These are phyloP conservation scores for Lichtheimia ornata DNA, from an alignment of 371 early-diverging fungal species.

Conservation along the genomic window DNA sequence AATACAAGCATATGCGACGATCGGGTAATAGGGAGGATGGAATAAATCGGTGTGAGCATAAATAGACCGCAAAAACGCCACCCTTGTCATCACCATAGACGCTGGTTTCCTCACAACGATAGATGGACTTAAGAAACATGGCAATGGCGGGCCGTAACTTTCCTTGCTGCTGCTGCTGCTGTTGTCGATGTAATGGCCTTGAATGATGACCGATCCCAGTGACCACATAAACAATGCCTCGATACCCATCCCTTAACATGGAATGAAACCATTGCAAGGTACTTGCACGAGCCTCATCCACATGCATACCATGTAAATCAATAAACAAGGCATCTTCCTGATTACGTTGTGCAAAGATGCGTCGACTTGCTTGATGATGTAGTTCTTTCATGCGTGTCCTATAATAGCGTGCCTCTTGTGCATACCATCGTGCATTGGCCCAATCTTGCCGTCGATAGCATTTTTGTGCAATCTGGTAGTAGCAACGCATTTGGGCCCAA, in stretches of 20 bases:
- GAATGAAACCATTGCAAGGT: slow-evolving; percentile 43
- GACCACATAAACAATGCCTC: slow-evolving; percentile 21
- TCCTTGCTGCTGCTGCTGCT: neutral
- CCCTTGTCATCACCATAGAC: slow-evolving; percentile 40
- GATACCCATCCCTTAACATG: slow-evolving; percentile 15
- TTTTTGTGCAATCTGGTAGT: slow-evolving; percentile 52
- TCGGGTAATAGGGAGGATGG: neutral
- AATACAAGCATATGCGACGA: slow-evolving; percentile 1
- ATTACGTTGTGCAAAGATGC: slow-evolving; percentile 54
- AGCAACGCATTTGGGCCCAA: slow-evolving; percentile 52
- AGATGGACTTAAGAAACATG: slow-evolving; percentile 23
- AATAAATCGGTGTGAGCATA: slow-evolving; percentile 9
- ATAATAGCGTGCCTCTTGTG: slow-evolving; percentile 53
- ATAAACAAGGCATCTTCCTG: slow-evolving; percentile 49
- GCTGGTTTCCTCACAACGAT: slow-evolving; percentile 44
- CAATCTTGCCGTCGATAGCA: slow-evolving; percentile 56
- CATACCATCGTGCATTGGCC: slow-evolving; percentile 46
- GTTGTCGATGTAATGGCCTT: neutral
- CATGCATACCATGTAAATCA: slow-evolving; percentile 63
- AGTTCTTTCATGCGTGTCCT: slow-evolving; percentile 57
- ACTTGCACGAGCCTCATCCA: slow-evolving; percentile 53
- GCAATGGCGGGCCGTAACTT: slow-evolving; percentile 34
- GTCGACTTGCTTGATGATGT: slow-evolving; percentile 55
- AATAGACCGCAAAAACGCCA: slow-evolving; percentile 39
- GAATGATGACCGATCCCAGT: slow-evolving; percentile 29